Evolutionary conservation across 495 filamentous ascomycete species (phyloP), one percentile per base, ranked within the genome.

Genomic region (Hypoxylon subgilvum): DNA sequence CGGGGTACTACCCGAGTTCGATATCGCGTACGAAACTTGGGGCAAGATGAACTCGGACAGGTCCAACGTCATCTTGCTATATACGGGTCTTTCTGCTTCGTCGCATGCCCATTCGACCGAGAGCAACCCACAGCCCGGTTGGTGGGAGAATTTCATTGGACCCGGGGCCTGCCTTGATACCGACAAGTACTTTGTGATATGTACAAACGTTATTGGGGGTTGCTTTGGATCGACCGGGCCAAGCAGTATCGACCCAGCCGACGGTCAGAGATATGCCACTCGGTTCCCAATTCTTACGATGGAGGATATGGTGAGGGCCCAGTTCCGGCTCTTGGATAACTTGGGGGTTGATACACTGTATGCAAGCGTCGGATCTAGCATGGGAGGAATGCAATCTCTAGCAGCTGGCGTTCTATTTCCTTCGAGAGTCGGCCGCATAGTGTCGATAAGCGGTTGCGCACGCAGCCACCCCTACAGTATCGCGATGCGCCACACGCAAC

Each of bases 61-160:
- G 68, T 91, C 87, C 62, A 99, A 99, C 72, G 91, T 86, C 6
- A 92, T 99, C 57, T 82, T 99, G 3, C 76, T 99, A 0, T 91
- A 97, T 69, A 99, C 94, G 0, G 94, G 94, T 10, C 83, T 99
- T 2, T 96, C 92, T 2, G 94, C 94, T 10, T 96, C 92, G 7
- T 96, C 92, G 46, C 94, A 99, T 73, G 94, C 94, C 1, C 91
- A 93, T 60, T 96, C 91, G 35, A 97, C 93, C 17, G 76, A 79
- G 28, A 78, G 74, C 10, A 99, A 97, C 70, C 83, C 89, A 0
- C 89, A 96, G 70, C 86, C 89, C 0, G 94, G 94, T 0, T 99
- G 94, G 94, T 99, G 94, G 94, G 95, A 99, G 76, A 96, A 89
- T 71, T 99, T 99, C 72, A 97, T 99, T 61, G 94, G 94, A 0